Conservation (phyloP, 306 rosid genomes). For the Geum urbanum region DNA sequence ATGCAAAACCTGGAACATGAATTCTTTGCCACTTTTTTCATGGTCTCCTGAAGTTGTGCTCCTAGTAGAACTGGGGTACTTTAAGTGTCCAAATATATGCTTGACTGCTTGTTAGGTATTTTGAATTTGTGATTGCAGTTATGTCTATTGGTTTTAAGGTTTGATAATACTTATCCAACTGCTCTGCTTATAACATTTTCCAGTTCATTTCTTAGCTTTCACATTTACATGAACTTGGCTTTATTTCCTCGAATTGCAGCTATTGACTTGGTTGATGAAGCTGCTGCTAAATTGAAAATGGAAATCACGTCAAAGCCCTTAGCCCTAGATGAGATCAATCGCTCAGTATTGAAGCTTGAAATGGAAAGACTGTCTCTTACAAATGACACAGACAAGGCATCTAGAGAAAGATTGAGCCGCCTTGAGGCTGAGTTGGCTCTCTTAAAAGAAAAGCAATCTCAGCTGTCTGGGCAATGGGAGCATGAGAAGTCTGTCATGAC, state of each 20-base stretch:
- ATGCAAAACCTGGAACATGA: not conserved
- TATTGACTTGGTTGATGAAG: conserved; percentile 96
- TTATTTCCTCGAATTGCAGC: conserved; percentile 48
- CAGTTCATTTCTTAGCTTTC: not conserved
- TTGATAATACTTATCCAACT: not conserved
- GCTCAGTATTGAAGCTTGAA: conserved; percentile 88
- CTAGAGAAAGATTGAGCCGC: conserved; percentile 77
- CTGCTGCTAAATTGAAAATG: conserved; percentile 98
- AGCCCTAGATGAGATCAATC: conserved; percentile 92
- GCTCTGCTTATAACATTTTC: not conserved
- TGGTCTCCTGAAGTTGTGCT: not conserved
- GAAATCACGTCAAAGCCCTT: conserved; percentile 97
- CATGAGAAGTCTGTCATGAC: conserved; percentile 97
- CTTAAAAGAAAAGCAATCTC: conserved; percentile 76
- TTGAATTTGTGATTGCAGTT: not conserved
- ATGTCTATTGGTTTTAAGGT: not conserved
- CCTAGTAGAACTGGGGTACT: not conserved
- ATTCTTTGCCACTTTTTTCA: not conserved
- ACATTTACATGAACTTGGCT: conserved; percentile 13
- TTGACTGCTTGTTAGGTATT: no score
- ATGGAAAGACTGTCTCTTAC: conserved; percentile 94
- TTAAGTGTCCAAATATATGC: not conserved
- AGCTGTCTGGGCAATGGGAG: conserved; percentile 86
- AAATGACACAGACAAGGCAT: conserved; percentile 90
- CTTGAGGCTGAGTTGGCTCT: conserved; percentile 87